A percentile compares a stretch with the other conserved stretches of the same genome.
These are phyloP conservation scores for Saccharomycopsis hybrid DNA, from an alignment of 1,139 yeast genomes.

Conservation along the genomic window DNA sequence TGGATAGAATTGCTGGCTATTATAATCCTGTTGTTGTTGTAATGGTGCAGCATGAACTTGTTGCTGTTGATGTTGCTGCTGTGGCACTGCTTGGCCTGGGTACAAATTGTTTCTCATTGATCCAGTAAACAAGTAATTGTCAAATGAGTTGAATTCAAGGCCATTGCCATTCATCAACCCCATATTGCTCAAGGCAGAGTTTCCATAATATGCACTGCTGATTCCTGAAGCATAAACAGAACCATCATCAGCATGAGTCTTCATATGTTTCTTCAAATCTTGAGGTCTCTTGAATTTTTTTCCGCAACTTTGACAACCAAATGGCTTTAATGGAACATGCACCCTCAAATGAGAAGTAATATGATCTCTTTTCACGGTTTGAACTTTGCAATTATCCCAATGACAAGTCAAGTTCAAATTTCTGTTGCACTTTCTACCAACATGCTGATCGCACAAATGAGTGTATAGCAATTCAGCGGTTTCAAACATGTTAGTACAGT, in stretches of 20 bases:
- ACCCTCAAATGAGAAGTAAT: slow-evolving; percentile 92
- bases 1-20: not conserved
- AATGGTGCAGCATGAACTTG: slow-evolving; percentile 5
- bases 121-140: slow-evolving; percentile 20
- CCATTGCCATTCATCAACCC: slow-evolving; percentile 20
- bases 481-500: slow-evolving; percentile 50
- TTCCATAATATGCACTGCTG: slow-evolving; percentile 13
- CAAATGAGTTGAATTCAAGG: slow-evolving; percentile 19
- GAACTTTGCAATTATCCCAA: slow-evolving; percentile 77
- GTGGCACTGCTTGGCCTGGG: not conserved
- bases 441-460: slow-evolving; percentile 87
- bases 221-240: no score
- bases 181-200: not conserved
- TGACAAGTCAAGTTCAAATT: slow-evolving; percentile 73
- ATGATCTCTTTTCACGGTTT: slow-evolving; percentile 89
- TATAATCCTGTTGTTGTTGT: not conserved
- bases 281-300: slow-evolving; percentile 93
- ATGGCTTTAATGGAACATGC: slow-evolving; percentile 91
- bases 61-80: not conserved
- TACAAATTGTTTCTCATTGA: slow-evolving; percentile 1
- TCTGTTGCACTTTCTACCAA: slow-evolving; percentile 81
- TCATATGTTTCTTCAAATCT: slow-evolving; percentile 87
- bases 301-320: slow-evolving; percentile 67
- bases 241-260: slow-evolving; percentile 74
- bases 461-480: slow-evolving; percentile 71